Conservation (phyloP, 441 rosid species). For the Mallotus japonicus region DNA sequence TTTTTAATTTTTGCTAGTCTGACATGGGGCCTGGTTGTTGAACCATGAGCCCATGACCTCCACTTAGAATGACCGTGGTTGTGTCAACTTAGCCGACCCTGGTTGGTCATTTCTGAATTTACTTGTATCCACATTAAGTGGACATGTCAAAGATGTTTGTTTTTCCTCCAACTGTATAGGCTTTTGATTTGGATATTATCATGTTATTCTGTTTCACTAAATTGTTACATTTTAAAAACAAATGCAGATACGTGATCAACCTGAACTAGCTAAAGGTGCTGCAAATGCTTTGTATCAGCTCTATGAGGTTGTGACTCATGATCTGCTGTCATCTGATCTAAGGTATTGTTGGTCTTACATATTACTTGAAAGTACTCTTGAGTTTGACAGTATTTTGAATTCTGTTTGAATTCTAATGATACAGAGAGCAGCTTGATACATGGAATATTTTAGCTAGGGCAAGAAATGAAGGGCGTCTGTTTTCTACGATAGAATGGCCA, state of each 20-base stretch:
- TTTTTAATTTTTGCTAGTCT: no score
- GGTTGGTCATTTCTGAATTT: not conserved
- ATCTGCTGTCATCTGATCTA: conserved; percentile 72
- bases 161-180: not conserved
- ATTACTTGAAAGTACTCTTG: conserved; percentile 12
- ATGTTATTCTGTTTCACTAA: conserved; percentile 13
- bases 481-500: conserved; percentile 93
- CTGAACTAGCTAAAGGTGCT: conserved; percentile 82
- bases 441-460: conserved; percentile 93
- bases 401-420: conserved; percentile 26
- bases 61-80: not conserved
- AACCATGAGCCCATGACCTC: not conserved
- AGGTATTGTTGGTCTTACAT: conserved; percentile 46
- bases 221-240: conserved; percentile 3
- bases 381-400: conserved; percentile 7
- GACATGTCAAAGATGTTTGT: not conserved
- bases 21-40: no score
- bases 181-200: conserved; percentile 9
- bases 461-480: conserved; percentile 81
- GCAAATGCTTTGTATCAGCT: conserved; percentile 79
- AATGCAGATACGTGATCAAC: conserved; percentile 73
- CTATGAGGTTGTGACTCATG: conserved; percentile 92
- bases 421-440: conserved; percentile 96
- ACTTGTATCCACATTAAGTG: not conserved
- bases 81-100: not conserved